A percentile compares a stretch with the other conserved stretches of the same genome.
Evolutionary conservation across 768 basidiomycete genomes (phyloP).

Genomic region (Phaffia tasmanica): DNA sequence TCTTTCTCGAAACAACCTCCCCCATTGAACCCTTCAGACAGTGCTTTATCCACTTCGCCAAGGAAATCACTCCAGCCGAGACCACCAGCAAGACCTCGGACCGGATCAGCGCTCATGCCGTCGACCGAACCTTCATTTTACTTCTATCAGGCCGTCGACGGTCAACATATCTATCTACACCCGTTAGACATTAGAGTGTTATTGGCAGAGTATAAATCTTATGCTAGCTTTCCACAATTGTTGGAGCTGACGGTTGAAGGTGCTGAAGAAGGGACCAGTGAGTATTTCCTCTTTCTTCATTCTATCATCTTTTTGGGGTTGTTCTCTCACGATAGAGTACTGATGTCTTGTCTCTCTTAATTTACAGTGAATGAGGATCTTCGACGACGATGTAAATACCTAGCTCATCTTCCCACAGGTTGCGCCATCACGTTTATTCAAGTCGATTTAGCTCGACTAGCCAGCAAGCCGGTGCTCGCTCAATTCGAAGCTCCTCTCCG

Average conservation of each 20-base stretch:
- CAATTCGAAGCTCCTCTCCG: conserved; percentile 74
- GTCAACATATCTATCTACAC: conserved; percentile 81
- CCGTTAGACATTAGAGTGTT: conserved; percentile 92
- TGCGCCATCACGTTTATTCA: conserved; percentile 92
- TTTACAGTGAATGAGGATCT: conserved; percentile 67
- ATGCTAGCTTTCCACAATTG: conserved; percentile 69
- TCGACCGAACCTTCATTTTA: conserved; percentile 66
- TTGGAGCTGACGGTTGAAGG: conserved; percentile 73
- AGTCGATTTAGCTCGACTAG: conserved; percentile 65
- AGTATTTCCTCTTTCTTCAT: neutral
- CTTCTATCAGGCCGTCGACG: conserved; percentile 89
- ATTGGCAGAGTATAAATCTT: conserved; percentile 58
- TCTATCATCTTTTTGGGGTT: neutral
- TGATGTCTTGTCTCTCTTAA: conserved; percentile 36
- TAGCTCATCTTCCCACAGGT: conserved; percentile 79
- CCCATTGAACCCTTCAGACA: conserved; percentile 3
- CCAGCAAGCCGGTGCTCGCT: conserved; percentile 62
- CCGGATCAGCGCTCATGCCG: conserved; percentile 57
- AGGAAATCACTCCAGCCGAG: conserved; percentile 13
- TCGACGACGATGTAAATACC: conserved; percentile 88
- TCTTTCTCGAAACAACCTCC: conserved; percentile 5
- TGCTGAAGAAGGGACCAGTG: conserved; percentile 36
- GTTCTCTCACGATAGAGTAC: neutral
- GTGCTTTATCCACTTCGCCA: neutral
- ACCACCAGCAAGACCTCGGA: conserved; percentile 32